Evolutionary conservation across 371 early-diverging fungal genomes (phyloP).

Genomic region (Mucor irregularis): DNA sequence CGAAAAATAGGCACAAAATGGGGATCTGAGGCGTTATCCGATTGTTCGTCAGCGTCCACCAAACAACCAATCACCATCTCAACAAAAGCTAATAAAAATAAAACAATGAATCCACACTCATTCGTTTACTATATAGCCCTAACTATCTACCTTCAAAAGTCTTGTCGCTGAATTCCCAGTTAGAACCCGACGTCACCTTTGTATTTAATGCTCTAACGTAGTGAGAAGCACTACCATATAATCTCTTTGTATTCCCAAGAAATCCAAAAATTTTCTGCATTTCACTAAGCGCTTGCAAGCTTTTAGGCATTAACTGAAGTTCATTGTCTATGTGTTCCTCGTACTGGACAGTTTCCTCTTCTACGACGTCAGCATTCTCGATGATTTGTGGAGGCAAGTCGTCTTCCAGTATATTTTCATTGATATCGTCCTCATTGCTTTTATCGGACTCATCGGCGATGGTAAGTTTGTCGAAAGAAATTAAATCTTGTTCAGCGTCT

Average conservation of each 20-base stretch:
- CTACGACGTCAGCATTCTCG: background rate
- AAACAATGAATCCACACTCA: too few relatives aligned
- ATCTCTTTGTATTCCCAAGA: conserved; percentile 23
- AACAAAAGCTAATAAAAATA: conserved; percentile 18
- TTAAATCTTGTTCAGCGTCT: background rate
- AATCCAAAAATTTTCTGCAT: conserved; percentile 42
- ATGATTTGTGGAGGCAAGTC: conserved; percentile 7
- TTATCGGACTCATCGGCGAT: background rate
- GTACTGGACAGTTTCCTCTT: background rate
- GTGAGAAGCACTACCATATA: conserved; percentile 28
- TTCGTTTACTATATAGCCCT: background rate
- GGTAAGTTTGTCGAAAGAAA: background rate
- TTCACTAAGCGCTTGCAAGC: conserved; percentile 26
- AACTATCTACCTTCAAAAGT: conserved; percentile 24
- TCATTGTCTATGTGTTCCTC: conserved; percentile 13
- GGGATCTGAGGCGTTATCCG: background rate
- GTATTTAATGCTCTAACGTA: conserved; percentile 25
- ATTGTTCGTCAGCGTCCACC: conserved; percentile 18
- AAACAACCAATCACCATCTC: conserved; percentile 25
- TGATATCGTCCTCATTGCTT: conserved; percentile 1
- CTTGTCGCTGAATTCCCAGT: conserved; percentile 25
- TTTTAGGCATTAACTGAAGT: conserved; percentile 14
- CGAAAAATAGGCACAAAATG: conserved; percentile 13
- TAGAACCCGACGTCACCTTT: conserved; percentile 1
- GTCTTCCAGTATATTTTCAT: background rate